These are phyloP conservation scores for Candida xiaguanensis DNA, from an alignment of 805 yeast species.

Conservation along the genomic window DNA sequence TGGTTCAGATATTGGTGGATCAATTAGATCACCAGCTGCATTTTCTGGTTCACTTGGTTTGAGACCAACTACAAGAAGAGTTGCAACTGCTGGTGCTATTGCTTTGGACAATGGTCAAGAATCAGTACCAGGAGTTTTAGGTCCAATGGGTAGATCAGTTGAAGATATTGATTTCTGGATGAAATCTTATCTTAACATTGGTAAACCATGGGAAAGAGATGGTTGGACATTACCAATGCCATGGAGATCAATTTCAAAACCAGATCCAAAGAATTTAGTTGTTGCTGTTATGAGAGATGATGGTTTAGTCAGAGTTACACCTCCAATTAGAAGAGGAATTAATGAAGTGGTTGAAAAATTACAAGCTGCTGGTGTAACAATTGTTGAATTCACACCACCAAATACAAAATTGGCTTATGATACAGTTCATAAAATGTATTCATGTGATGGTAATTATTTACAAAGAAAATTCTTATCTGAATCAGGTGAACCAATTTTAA, in stretches of 20 bases:
- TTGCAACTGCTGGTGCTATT: constrained; percentile 41
- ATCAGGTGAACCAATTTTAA: constrained; percentile 68
- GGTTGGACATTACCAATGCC: constrained; percentile 45
- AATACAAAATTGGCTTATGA: constrained; percentile 56
- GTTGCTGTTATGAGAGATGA: constrained; percentile 64
- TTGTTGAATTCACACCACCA: constrained; percentile 56
- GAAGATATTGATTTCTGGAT: constrained; percentile 69
- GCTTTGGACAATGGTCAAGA: constrained; percentile 57
- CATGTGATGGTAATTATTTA: constrained; percentile 64
- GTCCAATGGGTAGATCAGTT: constrained; percentile 62
- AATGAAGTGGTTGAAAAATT: constrained; percentile 52
- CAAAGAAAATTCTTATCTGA: constrained; percentile 48
- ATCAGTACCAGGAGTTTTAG: constrained; percentile 60
- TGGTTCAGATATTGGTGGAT: constrained; percentile 44
- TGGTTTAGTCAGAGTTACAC: constrained; percentile 62
- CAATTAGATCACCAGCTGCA: constrained; percentile 43
- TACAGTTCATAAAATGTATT: constrained; percentile 53
- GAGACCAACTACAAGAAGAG: constrained; percentile 36
- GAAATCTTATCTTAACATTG: constrained; percentile 57
- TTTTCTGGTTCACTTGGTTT: constrained; percentile 39
- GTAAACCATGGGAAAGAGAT: constrained; percentile 60
- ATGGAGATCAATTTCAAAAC: constrained; percentile 47
- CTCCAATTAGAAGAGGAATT: constrained; percentile 60
- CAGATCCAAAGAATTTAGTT: constrained; percentile 44
- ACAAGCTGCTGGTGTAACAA: constrained; percentile 54